Base-by-base conservation (phyloP, 768 basidiomycete genomes). In the Trametes elegans region DNA sequence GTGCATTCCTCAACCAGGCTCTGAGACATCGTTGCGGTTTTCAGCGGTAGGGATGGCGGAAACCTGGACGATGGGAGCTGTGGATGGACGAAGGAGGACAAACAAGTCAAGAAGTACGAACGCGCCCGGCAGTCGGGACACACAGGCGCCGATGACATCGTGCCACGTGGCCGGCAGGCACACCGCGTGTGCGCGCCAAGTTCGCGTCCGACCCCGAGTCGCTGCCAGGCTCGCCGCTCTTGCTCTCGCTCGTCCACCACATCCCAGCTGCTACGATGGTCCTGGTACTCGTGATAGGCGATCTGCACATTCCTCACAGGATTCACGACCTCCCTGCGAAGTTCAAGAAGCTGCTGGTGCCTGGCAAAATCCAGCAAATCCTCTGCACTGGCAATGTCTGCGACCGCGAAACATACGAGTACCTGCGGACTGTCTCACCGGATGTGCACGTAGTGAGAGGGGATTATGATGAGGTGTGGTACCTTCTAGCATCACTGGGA, bases 381-480 rank as follows among this genome's bases (percentile, higher is more conserved):
- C 78, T 98, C 23, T 97, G 93, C 70, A 98, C 96, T 0, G 97
- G 97, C 42, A 98, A 98, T 68, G 88, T 98, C 21, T 95, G 93
- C 70, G 97, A 99, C 74, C 87, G 88, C 65, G 96, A 98, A 72
- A 98, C 97, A 7, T 94, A 90, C 71, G 97, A 98, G 63, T 98
- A 97, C 75, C 78, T 99, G 21, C 79, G 92, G 61, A 93, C 91
- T 13, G 90, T 99, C n/a, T 87, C 91, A 16, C 85, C 90, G 9
- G 97, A 98, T 66, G 90, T 98, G 7, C 81, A 90, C 61, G 88
- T 93, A 38, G 96, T 95, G 2, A 79, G 85, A 62, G 97, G 97
- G 3, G 97, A 98, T 70, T 97, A 92, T 64, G 97, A 99, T 68
- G 95, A 98, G 77, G 93, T 93, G 67, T 57, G 76, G 0, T 23